phyloP scores from a whole-genome alignment of 2,329 filamentous ascomycete genomes.

The Nemania serpens region DNA sequence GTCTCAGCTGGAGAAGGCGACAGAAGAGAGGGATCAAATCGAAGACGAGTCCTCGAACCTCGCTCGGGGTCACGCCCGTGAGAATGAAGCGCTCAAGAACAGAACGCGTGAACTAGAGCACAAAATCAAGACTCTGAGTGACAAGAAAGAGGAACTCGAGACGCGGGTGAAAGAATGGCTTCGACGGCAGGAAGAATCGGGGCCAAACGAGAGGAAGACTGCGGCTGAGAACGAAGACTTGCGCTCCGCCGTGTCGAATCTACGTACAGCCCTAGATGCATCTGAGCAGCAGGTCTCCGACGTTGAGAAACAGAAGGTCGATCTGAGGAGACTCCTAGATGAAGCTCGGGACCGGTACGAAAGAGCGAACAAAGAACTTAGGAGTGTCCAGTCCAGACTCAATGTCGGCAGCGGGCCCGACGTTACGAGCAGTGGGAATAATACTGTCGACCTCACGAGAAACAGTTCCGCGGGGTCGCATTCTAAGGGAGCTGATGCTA shows the following conservation, averaged over 20 bases:
- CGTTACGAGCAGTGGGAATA: slow-evolving; percentile 46
- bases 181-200: slow-evolving; percentile 74
- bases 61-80: slow-evolving; percentile 75
- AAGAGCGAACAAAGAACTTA: slow-evolving; percentile 73
- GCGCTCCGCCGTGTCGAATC: slow-evolving; percentile 73
- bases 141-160: slow-evolving; percentile 80
- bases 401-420: slow-evolving; percentile 35
- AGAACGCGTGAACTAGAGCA: slow-evolving; percentile 82
- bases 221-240: slow-evolving; percentile 76
- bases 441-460: slow-evolving; percentile 53
- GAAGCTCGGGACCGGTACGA: slow-evolving; percentile 79
- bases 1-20: slow-evolving; percentile 81
- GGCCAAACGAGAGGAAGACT: slow-evolving; percentile 70
- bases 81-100: slow-evolving; percentile 82
- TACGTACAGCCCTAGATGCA: slow-evolving; percentile 82
- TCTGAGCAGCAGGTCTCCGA: slow-evolving; percentile 83
- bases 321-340: slow-evolving; percentile 76
- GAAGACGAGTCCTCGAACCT: slow-evolving; percentile 87
- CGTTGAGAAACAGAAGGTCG: slow-evolving; percentile 79
- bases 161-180: slow-evolving; percentile 75
- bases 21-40: slow-evolving; percentile 91
- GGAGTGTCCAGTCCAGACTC: slow-evolving; percentile 55
- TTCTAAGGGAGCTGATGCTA: slow-evolving; percentile 51
- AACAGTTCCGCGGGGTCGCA: slow-evolving; percentile 45
- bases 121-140: slow-evolving; percentile 69